phyloP scores from a whole-genome alignment of 176 grass and related monocot species.

The Puya raimondii region DNA sequence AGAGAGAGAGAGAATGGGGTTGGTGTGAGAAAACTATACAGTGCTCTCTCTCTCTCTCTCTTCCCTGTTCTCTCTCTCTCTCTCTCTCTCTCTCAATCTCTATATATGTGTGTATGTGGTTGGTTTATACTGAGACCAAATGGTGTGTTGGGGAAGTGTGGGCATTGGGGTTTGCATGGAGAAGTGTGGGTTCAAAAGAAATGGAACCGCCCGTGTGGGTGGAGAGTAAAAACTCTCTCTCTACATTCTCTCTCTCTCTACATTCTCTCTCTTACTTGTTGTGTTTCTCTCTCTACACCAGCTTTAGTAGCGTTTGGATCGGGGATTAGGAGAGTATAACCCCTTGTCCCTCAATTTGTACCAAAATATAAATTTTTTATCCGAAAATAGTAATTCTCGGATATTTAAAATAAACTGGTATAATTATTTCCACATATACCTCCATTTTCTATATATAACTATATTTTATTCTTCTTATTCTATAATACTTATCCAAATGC shows the following conservation, averaged over 20 bases:
- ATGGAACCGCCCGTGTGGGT: neutral
- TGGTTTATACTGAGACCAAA: neutral
- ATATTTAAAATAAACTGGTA: no score
- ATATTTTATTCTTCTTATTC: no score
- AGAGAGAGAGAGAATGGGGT: neutral
- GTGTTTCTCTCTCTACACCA: neutral
- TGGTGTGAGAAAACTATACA: neutral
- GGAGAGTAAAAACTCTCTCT: neutral
- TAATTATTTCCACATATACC: no score
- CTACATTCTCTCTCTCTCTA: neutral
- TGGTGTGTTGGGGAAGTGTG: neutral
- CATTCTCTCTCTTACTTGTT: neutral
- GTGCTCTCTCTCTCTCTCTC: neutral
- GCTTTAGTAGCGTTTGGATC: no score
- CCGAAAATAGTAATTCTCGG: no score
- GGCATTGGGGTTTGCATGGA: conserved; percentile 1
- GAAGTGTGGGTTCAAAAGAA: neutral
- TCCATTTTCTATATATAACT: no score
- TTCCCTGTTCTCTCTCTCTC: neutral
- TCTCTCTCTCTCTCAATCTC: neutral
- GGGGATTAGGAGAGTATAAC: no score
- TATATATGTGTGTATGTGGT: neutral
- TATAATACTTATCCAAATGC: no score
- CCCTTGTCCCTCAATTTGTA: no score
- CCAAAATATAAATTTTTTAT: no score